Evolutionary conservation across 148 eudicot genomes (phyloP).

Genomic region (Tetragonia tetragonoides): DNA sequence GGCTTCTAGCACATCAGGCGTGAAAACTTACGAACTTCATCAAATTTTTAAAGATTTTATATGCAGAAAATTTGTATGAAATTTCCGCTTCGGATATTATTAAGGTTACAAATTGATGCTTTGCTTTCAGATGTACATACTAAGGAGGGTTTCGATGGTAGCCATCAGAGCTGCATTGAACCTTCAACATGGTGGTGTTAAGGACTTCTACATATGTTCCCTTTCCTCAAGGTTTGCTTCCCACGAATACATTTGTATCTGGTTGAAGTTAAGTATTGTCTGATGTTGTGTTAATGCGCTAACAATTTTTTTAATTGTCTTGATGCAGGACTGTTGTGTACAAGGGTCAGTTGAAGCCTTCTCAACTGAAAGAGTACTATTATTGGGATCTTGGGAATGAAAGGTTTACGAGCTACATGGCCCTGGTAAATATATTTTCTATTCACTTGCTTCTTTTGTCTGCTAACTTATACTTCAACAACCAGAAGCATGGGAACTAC

Average conservation of each 20-base stretch:
- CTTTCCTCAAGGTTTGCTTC: slow-evolving; percentile 79
- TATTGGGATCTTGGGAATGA: slow-evolving; percentile 90
- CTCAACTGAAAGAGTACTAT: slow-evolving; percentile 88
- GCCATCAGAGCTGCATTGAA: slow-evolving; percentile 96
- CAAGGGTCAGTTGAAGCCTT: slow-evolving; percentile 98
- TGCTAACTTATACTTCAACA: slow-evolving; percentile 78
- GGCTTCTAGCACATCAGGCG: too few species aligned
- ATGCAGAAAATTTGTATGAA: neutral
- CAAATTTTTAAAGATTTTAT: neutral
- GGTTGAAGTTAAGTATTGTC: neutral
- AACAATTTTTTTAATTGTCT: neutral
- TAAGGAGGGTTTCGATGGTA: slow-evolving; percentile 96
- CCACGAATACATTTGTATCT: neutral
- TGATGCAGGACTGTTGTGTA: slow-evolving; percentile 88
- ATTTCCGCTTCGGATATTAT: neutral
- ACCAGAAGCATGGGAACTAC: slow-evolving; percentile 93
- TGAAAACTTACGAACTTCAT: neutral
- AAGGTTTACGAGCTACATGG: slow-evolving; percentile 99
- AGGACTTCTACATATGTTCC: slow-evolving; percentile 96
- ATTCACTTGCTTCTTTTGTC: slow-evolving; percentile 46
- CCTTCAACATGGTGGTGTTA: slow-evolving; percentile 86
- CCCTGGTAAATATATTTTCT: slow-evolving; percentile 94
- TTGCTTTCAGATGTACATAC: slow-evolving; percentile 74
- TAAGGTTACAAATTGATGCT: slow-evolving; percentile 6
- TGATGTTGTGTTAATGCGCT: neutral